Conservation (phyloP, 257 asterid species). For the Nicotiana noctiflora region DNA sequence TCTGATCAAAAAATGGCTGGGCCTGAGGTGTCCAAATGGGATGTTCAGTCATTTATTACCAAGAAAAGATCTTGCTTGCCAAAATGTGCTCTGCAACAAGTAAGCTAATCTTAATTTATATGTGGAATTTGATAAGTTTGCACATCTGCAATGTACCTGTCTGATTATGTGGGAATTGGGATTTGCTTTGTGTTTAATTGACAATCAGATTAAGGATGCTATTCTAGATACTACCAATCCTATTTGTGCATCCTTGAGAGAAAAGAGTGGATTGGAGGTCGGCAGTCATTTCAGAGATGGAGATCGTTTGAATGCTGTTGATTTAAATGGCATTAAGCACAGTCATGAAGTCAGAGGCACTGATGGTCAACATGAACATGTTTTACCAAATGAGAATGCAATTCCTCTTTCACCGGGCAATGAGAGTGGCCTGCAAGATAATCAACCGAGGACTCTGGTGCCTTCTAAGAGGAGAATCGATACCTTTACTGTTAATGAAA, state of each 20-base stretch:
- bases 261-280: constrained; percentile 36
- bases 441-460: constrained; percentile 20
- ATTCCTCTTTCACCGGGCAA: constrained; percentile 12
- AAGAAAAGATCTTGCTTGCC: constrained; percentile 37
- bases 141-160: background rate
- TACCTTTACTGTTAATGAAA: constrained; percentile 17
- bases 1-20: constrained; percentile 25
- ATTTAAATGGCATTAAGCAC: constrained; percentile 10
- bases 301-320: constrained; percentile 8
- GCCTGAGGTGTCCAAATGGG: constrained; percentile 41
- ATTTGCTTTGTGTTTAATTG: constrained; percentile 8
- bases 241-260: constrained; percentile 39
- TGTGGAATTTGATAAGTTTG: background rate
- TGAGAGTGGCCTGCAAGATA: constrained; percentile 17
- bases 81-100: constrained; percentile 35
- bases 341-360: constrained; percentile 8
- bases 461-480: constrained; percentile 27
- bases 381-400: constrained; percentile 10
- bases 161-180: constrained; percentile 11
- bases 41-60: constrained; percentile 39
- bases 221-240: constrained; percentile 37
- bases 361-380: constrained; percentile 3
- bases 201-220: constrained; percentile 50
- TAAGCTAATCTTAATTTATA: constrained; percentile 15
- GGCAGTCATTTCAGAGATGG: constrained; percentile 23